Conservation (phyloP, 805 yeast genomes). For the Cyberlindnera petersonii region DNA sequence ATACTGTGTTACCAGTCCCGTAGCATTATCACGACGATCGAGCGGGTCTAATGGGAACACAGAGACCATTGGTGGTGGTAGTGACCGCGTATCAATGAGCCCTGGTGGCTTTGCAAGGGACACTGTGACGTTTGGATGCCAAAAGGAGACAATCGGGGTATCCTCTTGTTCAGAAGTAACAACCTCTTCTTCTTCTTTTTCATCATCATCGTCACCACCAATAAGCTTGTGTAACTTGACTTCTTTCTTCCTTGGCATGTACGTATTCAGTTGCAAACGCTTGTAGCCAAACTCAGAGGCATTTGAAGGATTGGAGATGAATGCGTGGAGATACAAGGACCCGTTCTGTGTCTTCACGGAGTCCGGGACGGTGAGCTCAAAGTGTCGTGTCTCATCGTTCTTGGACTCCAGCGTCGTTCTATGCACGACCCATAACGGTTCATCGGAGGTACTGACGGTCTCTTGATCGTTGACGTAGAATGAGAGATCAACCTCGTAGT, state of each 20-base stretch:
- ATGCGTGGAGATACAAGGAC: slow-evolving; percentile 33
- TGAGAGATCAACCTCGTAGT: slow-evolving; percentile 16
- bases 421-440: slow-evolving; percentile 6
- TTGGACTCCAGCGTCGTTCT: slow-evolving; percentile 9
- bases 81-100: slow-evolving; percentile 15
- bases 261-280: slow-evolving; percentile 27
- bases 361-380: slow-evolving; percentile 15
- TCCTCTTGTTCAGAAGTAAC: background rate
- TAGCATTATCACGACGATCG: slow-evolving; percentile 28
- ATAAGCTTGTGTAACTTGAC: slow-evolving; percentile 31
- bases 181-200: slow-evolving; percentile 19
- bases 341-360: slow-evolving; percentile 29
- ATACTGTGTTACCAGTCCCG: slow-evolving; percentile 32
- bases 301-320: slow-evolving; percentile 22
- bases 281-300: slow-evolving; percentile 21
- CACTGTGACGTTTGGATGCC: slow-evolving; percentile 36
- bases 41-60: slow-evolving; percentile 27
- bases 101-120: slow-evolving; percentile 26
- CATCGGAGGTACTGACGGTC: slow-evolving; percentile 4
- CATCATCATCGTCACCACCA: slow-evolving; percentile 18
- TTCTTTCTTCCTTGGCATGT: slow-evolving; percentile 28
- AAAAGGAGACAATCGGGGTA: slow-evolving; percentile 27
- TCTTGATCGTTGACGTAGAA: slow-evolving; percentile 24
- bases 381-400: slow-evolving; percentile 14
- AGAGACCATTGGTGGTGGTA: slow-evolving; percentile 26